These are phyloP conservation scores for Sphagnum magellanicum DNA, from an alignment of 228 moss, liverwort and hornwort genomes.

Conservation along the genomic window DNA sequence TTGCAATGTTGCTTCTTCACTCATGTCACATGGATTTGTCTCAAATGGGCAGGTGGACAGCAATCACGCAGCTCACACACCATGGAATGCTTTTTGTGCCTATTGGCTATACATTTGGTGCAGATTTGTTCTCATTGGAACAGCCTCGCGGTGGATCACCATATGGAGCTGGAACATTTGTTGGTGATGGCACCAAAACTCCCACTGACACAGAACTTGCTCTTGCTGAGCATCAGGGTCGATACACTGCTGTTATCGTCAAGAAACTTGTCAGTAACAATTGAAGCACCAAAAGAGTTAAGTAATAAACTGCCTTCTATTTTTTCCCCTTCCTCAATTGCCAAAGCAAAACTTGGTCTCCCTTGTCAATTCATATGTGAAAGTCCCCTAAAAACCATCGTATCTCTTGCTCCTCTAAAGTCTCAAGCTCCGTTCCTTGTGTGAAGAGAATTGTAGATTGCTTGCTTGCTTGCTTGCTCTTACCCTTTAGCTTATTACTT, in stretches of 20 bases:
- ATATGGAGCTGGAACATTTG: slow-evolving; percentile 46
- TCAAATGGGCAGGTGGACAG: slow-evolving; percentile 24
- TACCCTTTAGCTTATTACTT: no score
- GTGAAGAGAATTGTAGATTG: neutral
- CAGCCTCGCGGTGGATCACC: slow-evolving; percentile 41
- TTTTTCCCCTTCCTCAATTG: no score
- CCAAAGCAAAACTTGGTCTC: no score
- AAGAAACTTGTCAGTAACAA: slow-evolving; percentile 27
- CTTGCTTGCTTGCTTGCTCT: no score
- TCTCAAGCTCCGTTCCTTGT: neutral
- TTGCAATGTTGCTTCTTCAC: no score
- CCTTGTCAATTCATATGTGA: no score
- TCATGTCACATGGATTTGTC: no score
- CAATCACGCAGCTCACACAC: slow-evolving; percentile 42
- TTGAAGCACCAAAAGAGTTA: no score
- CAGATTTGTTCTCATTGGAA: slow-evolving; percentile 47
- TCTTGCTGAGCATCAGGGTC: slow-evolving; percentile 57
- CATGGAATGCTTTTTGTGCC: slow-evolving; percentile 51
- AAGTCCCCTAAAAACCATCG: no score
- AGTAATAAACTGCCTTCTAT: no score
- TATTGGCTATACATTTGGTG: slow-evolving; percentile 54
- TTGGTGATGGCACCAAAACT: slow-evolving; percentile 37
- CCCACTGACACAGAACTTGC: slow-evolving; percentile 25
- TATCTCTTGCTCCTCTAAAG: neutral
- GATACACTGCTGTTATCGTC: slow-evolving; percentile 42